Percentiles rank a stretch among this genome's conserved stretches.
Conservation (phyloP, 345 rosid species). For the Trapa incisa region DNA sequence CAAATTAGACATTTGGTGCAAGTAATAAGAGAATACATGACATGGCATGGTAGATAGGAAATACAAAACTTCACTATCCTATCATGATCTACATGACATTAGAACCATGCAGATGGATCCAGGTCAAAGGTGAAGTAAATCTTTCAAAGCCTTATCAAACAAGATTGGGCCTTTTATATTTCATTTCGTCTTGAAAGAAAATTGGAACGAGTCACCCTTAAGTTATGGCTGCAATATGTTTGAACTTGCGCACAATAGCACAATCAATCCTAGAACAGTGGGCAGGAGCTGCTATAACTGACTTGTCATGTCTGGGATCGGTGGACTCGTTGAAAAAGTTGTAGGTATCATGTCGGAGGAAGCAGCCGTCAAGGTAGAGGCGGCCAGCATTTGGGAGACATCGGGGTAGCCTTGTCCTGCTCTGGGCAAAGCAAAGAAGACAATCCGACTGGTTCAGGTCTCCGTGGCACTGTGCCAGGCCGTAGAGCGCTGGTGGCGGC, state of each 20-base stretch:
- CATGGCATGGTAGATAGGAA: too few species aligned
- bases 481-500: constrained; percentile 18
- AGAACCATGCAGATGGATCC: too few species aligned
- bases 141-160: too few species aligned
- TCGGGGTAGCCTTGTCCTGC: constrained; percentile 12
- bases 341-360: constrained; percentile 41
- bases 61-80: too few species aligned
- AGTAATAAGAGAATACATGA: too few species aligned
- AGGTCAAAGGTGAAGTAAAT: too few species aligned
- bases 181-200: constrained; percentile 9
- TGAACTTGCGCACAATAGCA: neutral
- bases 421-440: constrained; percentile 27
- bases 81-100: too few species aligned
- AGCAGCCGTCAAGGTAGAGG: constrained; percentile 53
- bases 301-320: constrained; percentile 20
- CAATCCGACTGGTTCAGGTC: constrained; percentile 34
- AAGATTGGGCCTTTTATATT: too few species aligned
- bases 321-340: constrained; percentile 34
- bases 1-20: too few species aligned
- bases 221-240: neutral
- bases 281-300: neutral
- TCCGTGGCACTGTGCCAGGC: constrained; percentile 32
- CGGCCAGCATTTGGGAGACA: constrained; percentile 36
- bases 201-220: too few species aligned
- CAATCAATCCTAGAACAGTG: neutral